Evolutionary conservation across 2,329 filamentous ascomycete genomes (phyloP).

Genomic region (Xylariaceae sp.): DNA sequence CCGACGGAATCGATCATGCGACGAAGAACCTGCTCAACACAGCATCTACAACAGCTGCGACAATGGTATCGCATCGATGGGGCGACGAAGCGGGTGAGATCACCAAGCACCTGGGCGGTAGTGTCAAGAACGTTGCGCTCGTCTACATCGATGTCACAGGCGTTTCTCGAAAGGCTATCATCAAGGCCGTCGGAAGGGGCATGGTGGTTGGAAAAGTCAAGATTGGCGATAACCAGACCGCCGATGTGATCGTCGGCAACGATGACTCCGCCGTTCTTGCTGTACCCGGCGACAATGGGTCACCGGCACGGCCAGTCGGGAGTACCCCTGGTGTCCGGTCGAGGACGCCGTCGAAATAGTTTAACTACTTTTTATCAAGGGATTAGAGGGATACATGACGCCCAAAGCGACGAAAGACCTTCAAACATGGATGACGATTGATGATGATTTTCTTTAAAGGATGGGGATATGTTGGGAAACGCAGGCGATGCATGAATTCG

Average conservation of each 20-base stretch:
- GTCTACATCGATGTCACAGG: constrained; percentile 97
- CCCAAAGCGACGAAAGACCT: neutral
- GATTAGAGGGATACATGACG: neutral
- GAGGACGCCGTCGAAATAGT: constrained; percentile 20
- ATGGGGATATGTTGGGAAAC: neutral
- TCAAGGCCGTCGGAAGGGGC: constrained; percentile 93
- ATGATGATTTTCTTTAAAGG: neutral
- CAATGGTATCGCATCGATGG: constrained; percentile 84
- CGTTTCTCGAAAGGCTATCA: constrained; percentile 79
- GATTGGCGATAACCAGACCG: constrained; percentile 55
- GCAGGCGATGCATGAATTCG: neutral
- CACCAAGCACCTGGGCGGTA: constrained; percentile 69
- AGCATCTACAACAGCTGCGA: constrained; percentile 72
- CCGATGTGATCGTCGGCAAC: constrained; percentile 60
- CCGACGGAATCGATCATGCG: constrained; percentile 87
- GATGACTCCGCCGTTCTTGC: constrained; percentile 40
- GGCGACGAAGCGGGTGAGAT: constrained; percentile 79
- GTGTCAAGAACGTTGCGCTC: constrained; percentile 91
- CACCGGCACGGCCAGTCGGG: constrained; percentile 14
- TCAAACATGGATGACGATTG: neutral
- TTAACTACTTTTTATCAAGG: neutral
- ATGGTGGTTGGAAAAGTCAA: constrained; percentile 85
- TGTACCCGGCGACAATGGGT: constrained; percentile 15
- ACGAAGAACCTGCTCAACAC: constrained; percentile 71
- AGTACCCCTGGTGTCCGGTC: constrained; percentile 22